phyloP scores from a whole-genome alignment of 2,329 filamentous ascomycete species.

The Paraconiothyrium sp. region DNA sequence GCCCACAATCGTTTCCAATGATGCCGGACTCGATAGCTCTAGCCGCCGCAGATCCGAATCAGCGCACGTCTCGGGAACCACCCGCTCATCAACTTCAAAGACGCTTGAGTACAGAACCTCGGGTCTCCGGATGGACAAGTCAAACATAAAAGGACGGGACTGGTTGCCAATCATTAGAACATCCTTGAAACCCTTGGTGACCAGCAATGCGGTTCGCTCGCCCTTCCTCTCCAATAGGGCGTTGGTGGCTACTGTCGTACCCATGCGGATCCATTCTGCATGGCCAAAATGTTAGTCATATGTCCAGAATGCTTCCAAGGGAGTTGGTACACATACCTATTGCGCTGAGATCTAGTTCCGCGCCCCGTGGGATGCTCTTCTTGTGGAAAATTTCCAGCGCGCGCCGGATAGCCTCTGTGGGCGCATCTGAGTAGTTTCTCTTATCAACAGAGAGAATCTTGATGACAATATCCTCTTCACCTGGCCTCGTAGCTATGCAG shows the following conservation, averaged over 20 bases:
- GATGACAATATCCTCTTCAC: slow-evolving; percentile 30
- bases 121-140: slow-evolving; percentile 30
- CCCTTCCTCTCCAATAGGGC: slow-evolving; percentile 42
- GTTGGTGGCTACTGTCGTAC: slow-evolving; percentile 44
- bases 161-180: slow-evolving; percentile 43
- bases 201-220: slow-evolving; percentile 34
- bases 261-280: slow-evolving; percentile 30
- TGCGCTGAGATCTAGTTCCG: not conserved
- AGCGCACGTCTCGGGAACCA: no score
- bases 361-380: slow-evolving; percentile 18
- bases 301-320: no score
- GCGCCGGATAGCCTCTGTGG: slow-evolving; percentile 40
- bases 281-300: no score
- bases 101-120: slow-evolving; percentile 32
- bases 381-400: slow-evolving; percentile 27
- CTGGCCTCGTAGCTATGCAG: no score
- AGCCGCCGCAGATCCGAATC: no score
- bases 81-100: slow-evolving; percentile 32
- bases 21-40: no score
- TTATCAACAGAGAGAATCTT: slow-evolving; percentile 43
- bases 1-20: no score
- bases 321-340: no score
- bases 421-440: slow-evolving; percentile 42
- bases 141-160: slow-evolving; percentile 42
- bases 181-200: slow-evolving; percentile 44